Percentiles rank a stretch among this genome's conserved stretches.
Conservation (phyloP, 495 filamentous ascomycete genomes). For the Extremus antarcticus region DNA sequence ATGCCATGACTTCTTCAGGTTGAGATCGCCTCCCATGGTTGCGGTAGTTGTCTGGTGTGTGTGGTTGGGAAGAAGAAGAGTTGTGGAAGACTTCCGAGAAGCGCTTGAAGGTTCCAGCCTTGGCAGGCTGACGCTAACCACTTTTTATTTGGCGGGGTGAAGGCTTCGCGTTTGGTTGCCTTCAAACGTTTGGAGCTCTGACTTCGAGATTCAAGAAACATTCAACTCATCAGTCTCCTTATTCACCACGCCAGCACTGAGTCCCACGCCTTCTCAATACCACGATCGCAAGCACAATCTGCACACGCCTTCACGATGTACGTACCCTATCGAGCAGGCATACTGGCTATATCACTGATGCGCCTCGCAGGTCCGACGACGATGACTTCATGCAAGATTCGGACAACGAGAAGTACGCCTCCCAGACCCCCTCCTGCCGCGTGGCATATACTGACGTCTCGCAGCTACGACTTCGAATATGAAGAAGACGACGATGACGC, state of each 20-base stretch:
- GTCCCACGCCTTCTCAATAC: no score
- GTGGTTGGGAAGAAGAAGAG: background rate
- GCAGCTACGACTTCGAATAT: slow-evolving; percentile 92
- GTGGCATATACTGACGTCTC: background rate
- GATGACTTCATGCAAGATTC: slow-evolving; percentile 99
- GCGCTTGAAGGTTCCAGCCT: no score
- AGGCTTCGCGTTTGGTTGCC: no score
- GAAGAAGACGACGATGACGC: slow-evolving; percentile 75
- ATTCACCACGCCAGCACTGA: no score
- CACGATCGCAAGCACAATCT: background rate
- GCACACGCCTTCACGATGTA: background rate
- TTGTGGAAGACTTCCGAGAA: no score
- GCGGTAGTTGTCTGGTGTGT: slow-evolving; percentile 3
- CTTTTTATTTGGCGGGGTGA: no score
- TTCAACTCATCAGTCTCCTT: no score
- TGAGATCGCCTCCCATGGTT: slow-evolving; percentile 77
- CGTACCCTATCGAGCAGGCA: background rate
- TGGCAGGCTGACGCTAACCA: no score
- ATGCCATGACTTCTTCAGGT: slow-evolving; percentile 98
- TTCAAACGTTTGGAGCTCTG: no score
- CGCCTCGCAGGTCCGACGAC: slow-evolving; percentile 71
- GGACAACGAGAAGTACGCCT: slow-evolving; percentile 64
- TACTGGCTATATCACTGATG: background rate
- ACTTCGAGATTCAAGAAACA: no score
- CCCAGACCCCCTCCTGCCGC: slow-evolving; percentile 7